Conservation (phyloP, 2,329 filamentous ascomycete genomes). For the Ampelomyces quisqualis region DNA sequence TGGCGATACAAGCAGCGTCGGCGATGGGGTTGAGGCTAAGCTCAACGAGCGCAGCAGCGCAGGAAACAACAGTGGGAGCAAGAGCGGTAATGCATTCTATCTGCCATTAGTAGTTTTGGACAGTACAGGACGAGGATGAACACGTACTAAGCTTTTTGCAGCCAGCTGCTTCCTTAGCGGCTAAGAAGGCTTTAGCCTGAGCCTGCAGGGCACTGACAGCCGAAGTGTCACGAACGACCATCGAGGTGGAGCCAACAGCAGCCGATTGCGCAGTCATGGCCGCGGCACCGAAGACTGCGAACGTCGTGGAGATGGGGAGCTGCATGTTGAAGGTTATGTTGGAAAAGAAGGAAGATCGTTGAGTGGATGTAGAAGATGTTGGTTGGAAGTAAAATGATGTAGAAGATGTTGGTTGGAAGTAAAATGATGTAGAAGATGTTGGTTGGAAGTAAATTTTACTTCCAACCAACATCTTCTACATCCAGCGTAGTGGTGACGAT, state of each 20-base stretch:
- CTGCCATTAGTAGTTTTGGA: not conserved
- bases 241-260: not conserved
- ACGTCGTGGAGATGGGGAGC: slow-evolving; percentile 5
- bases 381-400: slow-evolving; percentile 1
- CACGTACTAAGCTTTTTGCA: slow-evolving; percentile 12
- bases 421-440: no score
- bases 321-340: slow-evolving; percentile 7
- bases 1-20: slow-evolving; percentile 15
- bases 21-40: slow-evolving; percentile 10
- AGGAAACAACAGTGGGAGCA: slow-evolving; percentile 11
- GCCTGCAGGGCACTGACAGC: slow-evolving; percentile 6
- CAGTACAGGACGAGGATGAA: not conserved
- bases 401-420: no score
- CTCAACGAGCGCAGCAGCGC: slow-evolving; percentile 14
- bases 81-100: slow-evolving; percentile 13
- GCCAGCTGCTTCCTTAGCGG: slow-evolving; percentile 8
- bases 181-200: slow-evolving; percentile 6
- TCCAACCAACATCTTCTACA: not conserved
- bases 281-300: slow-evolving; percentile 8
- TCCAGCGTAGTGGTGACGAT: no score
- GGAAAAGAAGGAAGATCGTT: slow-evolving; percentile 9
- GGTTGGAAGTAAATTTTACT: not conserved
- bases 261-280: slow-evolving; percentile 2
- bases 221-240: slow-evolving; percentile 4
- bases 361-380: slow-evolving; percentile 27